Conservation (phyloP, 1,284 basidiomycete genomes). For the Tilletia caries region DNA sequence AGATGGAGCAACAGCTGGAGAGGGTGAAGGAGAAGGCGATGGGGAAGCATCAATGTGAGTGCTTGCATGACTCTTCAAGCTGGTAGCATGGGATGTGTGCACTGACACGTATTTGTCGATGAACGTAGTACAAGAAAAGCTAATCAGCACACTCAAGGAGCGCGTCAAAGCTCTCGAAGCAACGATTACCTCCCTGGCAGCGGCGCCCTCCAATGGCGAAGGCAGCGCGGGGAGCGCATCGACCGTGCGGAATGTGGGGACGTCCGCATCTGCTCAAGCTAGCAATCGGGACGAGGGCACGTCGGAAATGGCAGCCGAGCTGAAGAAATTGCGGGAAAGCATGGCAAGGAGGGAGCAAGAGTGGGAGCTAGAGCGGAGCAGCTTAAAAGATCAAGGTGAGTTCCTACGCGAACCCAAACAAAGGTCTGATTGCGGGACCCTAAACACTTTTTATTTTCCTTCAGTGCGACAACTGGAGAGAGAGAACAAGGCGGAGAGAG, state of each 20-base stretch:
- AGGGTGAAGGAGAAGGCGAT: slow-evolving; percentile 40
- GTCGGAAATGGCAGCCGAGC: neutral
- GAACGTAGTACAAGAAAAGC: slow-evolving; percentile 20
- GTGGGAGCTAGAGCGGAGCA: slow-evolving; percentile 3
- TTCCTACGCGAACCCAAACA: no score
- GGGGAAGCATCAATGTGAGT: slow-evolving; percentile 31
- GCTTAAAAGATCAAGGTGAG: slow-evolving; percentile 4
- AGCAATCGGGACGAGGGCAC: neutral
- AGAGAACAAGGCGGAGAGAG: slow-evolving; percentile 1
- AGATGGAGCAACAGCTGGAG: slow-evolving; percentile 36
- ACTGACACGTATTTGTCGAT: slow-evolving; percentile 17
- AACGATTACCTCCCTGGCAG: neutral
- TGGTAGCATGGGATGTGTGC: no score
- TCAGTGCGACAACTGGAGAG: slow-evolving; percentile 12
- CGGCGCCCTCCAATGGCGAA: neutral
- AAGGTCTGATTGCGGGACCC: no score
- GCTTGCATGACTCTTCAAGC: neutral
- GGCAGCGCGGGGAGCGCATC: neutral
- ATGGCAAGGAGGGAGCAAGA: neutral
- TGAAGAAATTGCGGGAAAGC: neutral
- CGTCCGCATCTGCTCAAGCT: no score
- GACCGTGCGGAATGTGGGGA: no score
- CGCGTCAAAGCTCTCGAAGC: slow-evolving; percentile 26
- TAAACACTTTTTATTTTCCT: neutral
- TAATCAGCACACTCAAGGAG: slow-evolving; percentile 28